Conservation (phyloP, 129 eudicot species). For the Pseudognaphalium luteoalbum region DNA sequence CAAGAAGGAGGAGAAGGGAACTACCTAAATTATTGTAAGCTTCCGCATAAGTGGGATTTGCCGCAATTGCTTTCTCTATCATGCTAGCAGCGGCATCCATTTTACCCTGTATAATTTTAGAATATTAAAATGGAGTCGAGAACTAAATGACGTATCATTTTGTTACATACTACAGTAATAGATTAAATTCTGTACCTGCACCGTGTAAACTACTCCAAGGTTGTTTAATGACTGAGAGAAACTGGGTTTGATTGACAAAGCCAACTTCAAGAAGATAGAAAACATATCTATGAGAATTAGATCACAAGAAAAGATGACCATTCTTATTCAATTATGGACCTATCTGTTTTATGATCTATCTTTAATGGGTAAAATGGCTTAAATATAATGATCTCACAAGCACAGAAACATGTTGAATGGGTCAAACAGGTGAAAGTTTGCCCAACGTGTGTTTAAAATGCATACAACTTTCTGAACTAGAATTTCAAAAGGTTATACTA, state of each 20-base stretch:
- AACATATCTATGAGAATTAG: conserved; percentile 6
- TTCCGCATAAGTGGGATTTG: conserved; percentile 97
- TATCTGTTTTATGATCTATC: not conserved
- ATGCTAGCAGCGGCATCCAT: conserved; percentile 99
- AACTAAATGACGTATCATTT: conserved; percentile 12
- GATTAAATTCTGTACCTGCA: conserved; percentile 62
- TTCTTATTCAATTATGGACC: not conserved
- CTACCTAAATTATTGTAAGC: conserved; percentile 93
- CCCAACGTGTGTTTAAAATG: not conserved
- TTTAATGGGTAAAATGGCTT: not conserved
- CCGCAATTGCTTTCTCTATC: conserved; percentile 96
- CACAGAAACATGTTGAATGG: not conserved
- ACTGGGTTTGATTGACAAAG: conserved; percentile 91
- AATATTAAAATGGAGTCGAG: conserved; percentile 8
- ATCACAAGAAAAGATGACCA: not conserved
- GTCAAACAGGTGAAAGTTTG: not conserved
- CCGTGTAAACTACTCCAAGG: conserved; percentile 98
- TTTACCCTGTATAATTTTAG: conserved; percentile 62
- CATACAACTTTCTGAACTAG: not conserved
- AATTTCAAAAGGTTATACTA: not conserved
- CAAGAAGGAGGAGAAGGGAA: conserved; percentile 18
- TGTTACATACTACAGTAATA: not conserved
- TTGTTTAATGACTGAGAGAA: conserved; percentile 97
- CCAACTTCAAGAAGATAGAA: conserved; percentile 55
- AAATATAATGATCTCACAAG: not conserved